These are phyloP conservation scores for Crocinoboletus sp. DNA, from an alignment of 1,284 basidiomycete species.

Conservation along the genomic window DNA sequence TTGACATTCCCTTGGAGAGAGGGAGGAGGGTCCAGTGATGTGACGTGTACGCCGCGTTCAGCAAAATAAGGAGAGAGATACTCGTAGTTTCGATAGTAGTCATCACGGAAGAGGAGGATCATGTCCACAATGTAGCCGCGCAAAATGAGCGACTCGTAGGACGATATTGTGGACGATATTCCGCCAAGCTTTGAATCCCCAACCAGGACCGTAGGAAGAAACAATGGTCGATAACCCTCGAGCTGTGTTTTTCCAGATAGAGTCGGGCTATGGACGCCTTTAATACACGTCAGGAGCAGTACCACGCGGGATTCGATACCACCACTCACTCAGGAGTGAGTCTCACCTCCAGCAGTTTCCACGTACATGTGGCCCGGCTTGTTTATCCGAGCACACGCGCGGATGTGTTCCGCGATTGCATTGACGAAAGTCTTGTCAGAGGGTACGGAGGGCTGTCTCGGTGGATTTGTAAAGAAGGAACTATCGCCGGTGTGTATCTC, in stretches of 20 bases:
- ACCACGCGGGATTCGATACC: background rate
- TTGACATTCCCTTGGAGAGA: conserved; percentile 39
- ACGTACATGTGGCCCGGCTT: conserved; percentile 69
- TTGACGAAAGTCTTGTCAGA: conserved; percentile 67
- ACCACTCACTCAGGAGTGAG: conserved; percentile 16
- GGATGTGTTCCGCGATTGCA: conserved; percentile 62
- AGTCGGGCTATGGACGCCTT: conserved; percentile 92
- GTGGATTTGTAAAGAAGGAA: background rate
- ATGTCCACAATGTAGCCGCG: conserved; percentile 89
- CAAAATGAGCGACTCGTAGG: conserved; percentile 89
- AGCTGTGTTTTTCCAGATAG: conserved; percentile 84
- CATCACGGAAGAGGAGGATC: conserved; percentile 84
- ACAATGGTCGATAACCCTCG: conserved; percentile 80
- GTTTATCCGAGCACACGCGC: conserved; percentile 40
- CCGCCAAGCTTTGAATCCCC: conserved; percentile 91
- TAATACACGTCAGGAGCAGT: conserved; percentile 4
- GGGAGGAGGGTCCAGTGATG: conserved; percentile 60
- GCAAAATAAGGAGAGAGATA: conserved; percentile 81
- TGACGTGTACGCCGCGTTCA: conserved; percentile 62
- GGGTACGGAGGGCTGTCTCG: conserved; percentile 34
- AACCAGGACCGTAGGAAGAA: conserved; percentile 84
- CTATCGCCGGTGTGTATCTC: conserved; percentile 2
- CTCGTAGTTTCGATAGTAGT: conserved; percentile 83
- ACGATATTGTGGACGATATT: conserved; percentile 91
- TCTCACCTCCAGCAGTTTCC: conserved; percentile 92